Conservation (phyloP, 75 land plant genomes). For the Selaginella tamariscina region DNA sequence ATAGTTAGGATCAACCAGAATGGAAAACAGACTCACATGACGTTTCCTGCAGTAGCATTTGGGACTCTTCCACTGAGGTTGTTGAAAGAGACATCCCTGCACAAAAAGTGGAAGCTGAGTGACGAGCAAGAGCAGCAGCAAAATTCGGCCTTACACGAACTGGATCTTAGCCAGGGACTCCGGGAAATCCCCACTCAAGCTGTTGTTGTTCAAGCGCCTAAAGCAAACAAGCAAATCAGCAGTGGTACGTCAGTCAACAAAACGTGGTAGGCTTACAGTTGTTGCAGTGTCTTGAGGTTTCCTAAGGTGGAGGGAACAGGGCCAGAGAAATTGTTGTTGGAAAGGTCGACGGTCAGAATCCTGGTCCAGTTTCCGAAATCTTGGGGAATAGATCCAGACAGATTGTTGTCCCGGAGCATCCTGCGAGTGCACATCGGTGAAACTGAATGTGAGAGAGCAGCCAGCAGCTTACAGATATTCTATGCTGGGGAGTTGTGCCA, state of each 20-base stretch:
- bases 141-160: constrained; percentile 27
- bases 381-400: constrained; percentile 53
- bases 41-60: constrained; percentile 35
- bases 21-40: constrained; percentile 58
- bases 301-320: constrained; percentile 45
- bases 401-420: constrained; percentile 66
- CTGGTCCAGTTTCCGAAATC: constrained; percentile 54
- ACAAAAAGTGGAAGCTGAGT: neutral
- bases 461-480: constrained; percentile 48
- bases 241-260: neutral
- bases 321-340: constrained; percentile 48
- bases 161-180: constrained; percentile 28
- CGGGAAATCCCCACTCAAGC: constrained; percentile 59
- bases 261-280: constrained; percentile 42
- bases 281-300: constrained; percentile 38
- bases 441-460: neutral
- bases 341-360: constrained; percentile 67
- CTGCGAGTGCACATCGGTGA: constrained; percentile 24
- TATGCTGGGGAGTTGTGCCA: constrained; percentile 74
- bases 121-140: neutral
- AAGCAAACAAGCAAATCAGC: neutral
- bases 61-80: constrained; percentile 75
- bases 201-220: constrained; percentile 70
- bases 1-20: too few species aligned
- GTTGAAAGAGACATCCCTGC: constrained; percentile 80